Evolutionary conservation across 257 asterid species (phyloP).

Genomic region (Ballota nigra): DNA sequence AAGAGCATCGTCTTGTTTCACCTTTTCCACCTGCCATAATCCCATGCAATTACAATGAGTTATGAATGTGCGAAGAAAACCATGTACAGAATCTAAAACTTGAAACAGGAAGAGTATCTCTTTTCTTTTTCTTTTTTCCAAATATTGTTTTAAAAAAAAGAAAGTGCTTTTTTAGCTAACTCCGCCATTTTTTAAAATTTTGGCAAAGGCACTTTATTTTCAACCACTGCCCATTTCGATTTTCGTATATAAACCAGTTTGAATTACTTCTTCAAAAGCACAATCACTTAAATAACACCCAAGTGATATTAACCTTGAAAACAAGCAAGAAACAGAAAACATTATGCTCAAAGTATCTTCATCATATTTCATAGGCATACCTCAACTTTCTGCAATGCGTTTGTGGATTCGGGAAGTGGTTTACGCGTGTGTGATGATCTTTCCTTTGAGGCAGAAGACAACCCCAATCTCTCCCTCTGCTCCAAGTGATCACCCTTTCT

Average conservation of each 20-base stretch:
- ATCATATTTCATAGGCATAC: constrained; percentile 29
- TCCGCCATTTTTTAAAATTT: too few relatives aligned
- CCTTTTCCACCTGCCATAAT: constrained; percentile 51
- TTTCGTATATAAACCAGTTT: too few relatives aligned
- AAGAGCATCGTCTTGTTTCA: constrained; percentile 67
- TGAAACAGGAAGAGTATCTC: background rate
- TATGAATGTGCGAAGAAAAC: background rate
- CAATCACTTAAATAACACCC: background rate
- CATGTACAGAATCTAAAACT: background rate
- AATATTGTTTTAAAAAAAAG: too few relatives aligned
- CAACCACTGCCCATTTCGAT: too few relatives aligned
- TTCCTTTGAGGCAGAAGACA: constrained; percentile 62
- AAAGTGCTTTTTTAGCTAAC: background rate
- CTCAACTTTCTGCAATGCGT: constrained; percentile 84
- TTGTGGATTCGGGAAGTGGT: constrained; percentile 58
- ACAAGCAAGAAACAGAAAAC: background rate
- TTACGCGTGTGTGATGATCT: constrained; percentile 40
- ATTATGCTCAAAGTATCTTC: background rate
- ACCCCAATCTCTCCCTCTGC: constrained; percentile 81
- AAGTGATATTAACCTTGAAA: background rate
- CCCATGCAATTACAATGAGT: constrained; percentile 10
- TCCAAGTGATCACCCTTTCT: constrained; percentile 82
- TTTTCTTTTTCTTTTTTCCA: too few relatives aligned
- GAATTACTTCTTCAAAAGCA: background rate
- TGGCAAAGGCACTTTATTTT: too few relatives aligned